Base-by-base conservation (phyloP, 768 basidiomycete genomes). In the Phylloporus sp. region DNA sequence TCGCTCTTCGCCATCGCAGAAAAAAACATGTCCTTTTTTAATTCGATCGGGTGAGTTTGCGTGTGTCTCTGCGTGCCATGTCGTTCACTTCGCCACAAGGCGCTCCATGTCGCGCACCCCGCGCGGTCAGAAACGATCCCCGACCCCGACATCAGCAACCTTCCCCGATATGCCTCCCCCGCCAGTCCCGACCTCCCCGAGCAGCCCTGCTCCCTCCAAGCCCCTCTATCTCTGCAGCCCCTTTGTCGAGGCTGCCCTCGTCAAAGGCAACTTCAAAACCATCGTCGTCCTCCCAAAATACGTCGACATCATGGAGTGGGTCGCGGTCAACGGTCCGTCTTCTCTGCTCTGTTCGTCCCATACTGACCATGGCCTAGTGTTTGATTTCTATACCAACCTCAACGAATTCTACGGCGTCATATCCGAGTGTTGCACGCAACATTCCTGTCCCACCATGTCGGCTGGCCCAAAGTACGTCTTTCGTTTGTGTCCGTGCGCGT, bases 261-360 rank as follows among this genome's bases (percentile, higher is more conserved):
- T 98, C 49, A 97, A 95, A 66, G 95, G 95, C 20, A 96, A 93
- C 69, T 97, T 96, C 75, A 97, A 95, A 73, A 96, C 93, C 4
- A 97, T 98, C 59, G 93, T 97, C 47, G 87, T 92, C 69, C 77
- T 92, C 44, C 95, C 95, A 7, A 96, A 95, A 65, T 96, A 94
- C 57, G 86, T 90, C 23, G 91, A 95, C 62, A 84, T 90, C 48
- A 94, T 91, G 78, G 93, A 96, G 63, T 96, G 93, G 93, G 93
- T 95, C 23, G 93, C 92, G 10, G 86, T 92, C 34, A 95, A 95
- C 60, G 80, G 93, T 95, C 58, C 62, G 84, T 77, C 15, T n/a
- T n/a, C 23, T 11, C 14, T 6, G 11, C 13, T 1, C 24, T 21
- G 28, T 1, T 20, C 1, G 18, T 15, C 20, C 17, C 26, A 8